Percentiles rank a stretch among this genome's conserved stretches.
These are phyloP conservation scores for Yamadazyma songkhlaensis DNA, from an alignment of 1,139 yeast species.

Conservation along the genomic window DNA sequence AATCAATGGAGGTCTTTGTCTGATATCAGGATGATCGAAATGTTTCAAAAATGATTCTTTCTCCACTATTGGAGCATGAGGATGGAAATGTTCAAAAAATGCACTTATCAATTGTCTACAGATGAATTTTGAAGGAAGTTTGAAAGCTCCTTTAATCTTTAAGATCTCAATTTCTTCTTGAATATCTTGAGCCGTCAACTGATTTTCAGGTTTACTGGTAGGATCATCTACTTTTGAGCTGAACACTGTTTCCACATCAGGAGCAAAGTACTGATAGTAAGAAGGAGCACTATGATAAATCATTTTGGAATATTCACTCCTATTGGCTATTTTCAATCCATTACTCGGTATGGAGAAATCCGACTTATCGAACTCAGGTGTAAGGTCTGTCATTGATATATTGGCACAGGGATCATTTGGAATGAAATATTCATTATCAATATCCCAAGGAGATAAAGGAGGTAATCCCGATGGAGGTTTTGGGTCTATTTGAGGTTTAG, in stretches of 20 bases:
- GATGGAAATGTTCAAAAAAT: slow-evolving; percentile 64
- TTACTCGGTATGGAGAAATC: neutral
- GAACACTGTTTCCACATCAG: neutral
- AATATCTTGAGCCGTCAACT: slow-evolving; percentile 1
- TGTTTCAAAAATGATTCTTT: slow-evolving; percentile 55
- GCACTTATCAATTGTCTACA: slow-evolving; percentile 57
- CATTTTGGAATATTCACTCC: slow-evolving; percentile 4
- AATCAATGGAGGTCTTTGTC: slow-evolving; percentile 53
- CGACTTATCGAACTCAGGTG: neutral
- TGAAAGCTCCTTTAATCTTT: slow-evolving; percentile 65
- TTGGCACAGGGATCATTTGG: slow-evolving; percentile 3
- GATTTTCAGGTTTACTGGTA: neutral
- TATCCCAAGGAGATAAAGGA: neutral
- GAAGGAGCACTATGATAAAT: slow-evolving; percentile 12
- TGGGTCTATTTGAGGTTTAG: too few species aligned
- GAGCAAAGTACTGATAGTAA: slow-evolving; percentile 9
- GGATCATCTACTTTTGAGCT: neutral
- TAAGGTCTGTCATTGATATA: slow-evolving; percentile 1
- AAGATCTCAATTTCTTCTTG: slow-evolving; percentile 56
- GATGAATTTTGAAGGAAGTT: slow-evolving; percentile 57
- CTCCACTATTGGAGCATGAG: slow-evolving; percentile 64
- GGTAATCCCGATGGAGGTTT: too few species aligned
- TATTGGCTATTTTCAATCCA: slow-evolving; percentile 1
- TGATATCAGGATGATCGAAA: slow-evolving; percentile 52
- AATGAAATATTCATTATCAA: neutral